Percentiles rank a stretch among this genome's conserved stretches.
Evolutionary conservation across 257 asterid genomes (phyloP).

Genomic region (Nicotiana paniculata): DNA sequence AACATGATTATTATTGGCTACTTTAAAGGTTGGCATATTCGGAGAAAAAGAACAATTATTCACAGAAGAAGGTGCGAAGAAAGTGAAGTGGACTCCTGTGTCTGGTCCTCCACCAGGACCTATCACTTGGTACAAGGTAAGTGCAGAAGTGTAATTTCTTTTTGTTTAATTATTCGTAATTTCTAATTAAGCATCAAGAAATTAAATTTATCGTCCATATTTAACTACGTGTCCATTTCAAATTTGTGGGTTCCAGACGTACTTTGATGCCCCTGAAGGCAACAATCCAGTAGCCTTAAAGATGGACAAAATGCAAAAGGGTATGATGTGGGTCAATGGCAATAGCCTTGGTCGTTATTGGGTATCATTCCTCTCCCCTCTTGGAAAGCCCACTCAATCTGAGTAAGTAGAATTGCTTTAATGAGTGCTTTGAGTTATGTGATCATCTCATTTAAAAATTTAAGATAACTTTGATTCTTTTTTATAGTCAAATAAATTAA

Average conservation of each 20-base stretch:
- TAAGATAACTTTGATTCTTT: too few relatives aligned
- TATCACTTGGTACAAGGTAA: constrained; percentile 93
- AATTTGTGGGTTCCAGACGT: constrained; percentile 30
- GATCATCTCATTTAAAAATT: too few relatives aligned
- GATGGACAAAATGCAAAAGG: constrained; percentile 72
- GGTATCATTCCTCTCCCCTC: constrained; percentile 72
- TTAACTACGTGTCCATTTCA: too few relatives aligned
- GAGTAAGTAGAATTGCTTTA: constrained; percentile 39
- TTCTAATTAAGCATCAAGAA: too few relatives aligned
- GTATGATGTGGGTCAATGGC: constrained; percentile 89
- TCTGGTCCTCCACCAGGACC: constrained; percentile 27
- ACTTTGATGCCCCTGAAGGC: constrained; percentile 81
- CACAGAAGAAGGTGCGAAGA: constrained; percentile 59
- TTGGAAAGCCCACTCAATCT: constrained; percentile 63
- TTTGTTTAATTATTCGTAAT: not conserved
- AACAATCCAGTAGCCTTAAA: constrained; percentile 52
- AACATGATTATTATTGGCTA: not conserved
- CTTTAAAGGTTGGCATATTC: constrained; percentile 44
- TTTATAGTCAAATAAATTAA: too few relatives aligned
- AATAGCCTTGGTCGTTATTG: constrained; percentile 79
- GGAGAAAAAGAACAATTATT: constrained; percentile 51
- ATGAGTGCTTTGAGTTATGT: too few relatives aligned
- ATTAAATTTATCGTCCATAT: too few relatives aligned
- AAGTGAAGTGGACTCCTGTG: constrained; percentile 44
- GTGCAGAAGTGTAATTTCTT: not conserved